phyloP scores from a whole-genome alignment of 768 basidiomycete genomes.

The Lactifluus subvellereus region DNA sequence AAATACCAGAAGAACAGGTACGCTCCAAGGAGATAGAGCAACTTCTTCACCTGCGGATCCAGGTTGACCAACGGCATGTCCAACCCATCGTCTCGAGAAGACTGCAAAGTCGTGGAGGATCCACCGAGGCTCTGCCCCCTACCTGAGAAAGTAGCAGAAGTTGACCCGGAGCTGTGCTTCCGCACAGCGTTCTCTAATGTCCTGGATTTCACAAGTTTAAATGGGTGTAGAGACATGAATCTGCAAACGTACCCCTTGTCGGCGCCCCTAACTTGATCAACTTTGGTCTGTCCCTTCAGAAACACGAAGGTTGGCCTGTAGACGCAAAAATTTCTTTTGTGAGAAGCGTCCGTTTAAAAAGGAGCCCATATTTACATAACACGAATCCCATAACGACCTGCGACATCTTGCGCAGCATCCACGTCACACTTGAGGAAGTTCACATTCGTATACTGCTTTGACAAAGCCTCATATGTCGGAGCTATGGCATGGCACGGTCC shows the following conservation, averaged over 20 bases:
- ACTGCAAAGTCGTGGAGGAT: slow-evolving; percentile 32
- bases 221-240: neutral
- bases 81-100: slow-evolving; percentile 33
- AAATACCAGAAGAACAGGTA: slow-evolving; percentile 53
- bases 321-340: neutral
- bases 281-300: slow-evolving; percentile 56
- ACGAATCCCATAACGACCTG: slow-evolving; percentile 52
- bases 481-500: slow-evolving; percentile 82
- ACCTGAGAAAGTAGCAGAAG: slow-evolving; percentile 53
- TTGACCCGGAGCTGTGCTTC: slow-evolving; percentile 41
- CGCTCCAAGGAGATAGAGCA: slow-evolving; percentile 55
- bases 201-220: slow-evolving; percentile 34
- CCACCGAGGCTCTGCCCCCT: slow-evolving; percentile 70
- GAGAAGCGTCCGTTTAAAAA: neutral
- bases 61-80: slow-evolving; percentile 42
- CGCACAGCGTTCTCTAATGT: slow-evolving; percentile 54
- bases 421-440: slow-evolving; percentile 85
- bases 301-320: slow-evolving; percentile 82
- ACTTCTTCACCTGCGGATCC: slow-evolving; percentile 61
- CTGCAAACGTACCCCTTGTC: slow-evolving; percentile 47
- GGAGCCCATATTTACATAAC: slow-evolving; percentile 54
- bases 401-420: slow-evolving; percentile 64
- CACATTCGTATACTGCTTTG: slow-evolving; percentile 60
- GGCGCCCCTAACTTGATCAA: slow-evolving; percentile 71
- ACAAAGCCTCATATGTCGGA: slow-evolving; percentile 62